A percentile compares a stretch with the other conserved stretches of the same genome.
phyloP scores from a whole-genome alignment of 345 rosid species.

The thale cress (Arabidopsis thaliana) region DNA sequence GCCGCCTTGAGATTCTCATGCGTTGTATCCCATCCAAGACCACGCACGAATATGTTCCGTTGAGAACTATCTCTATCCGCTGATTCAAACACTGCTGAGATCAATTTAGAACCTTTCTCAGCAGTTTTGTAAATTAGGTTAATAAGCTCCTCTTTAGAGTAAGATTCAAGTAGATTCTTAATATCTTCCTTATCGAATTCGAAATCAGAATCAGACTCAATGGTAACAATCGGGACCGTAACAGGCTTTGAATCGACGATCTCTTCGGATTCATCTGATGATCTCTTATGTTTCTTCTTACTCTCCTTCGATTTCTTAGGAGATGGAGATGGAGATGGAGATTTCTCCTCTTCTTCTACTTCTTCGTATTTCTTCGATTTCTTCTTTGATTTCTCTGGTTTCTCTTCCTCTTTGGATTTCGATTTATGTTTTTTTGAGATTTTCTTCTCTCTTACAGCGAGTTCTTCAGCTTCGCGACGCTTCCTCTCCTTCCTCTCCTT shows the following conservation, averaged over 20 bases:
- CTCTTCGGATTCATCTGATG: constrained; percentile 36
- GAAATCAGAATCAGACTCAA: constrained; percentile 42
- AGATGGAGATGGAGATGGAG: background rate
- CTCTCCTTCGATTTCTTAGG: constrained; percentile 38
- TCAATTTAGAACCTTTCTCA: constrained; percentile 33
- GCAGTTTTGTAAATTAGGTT: constrained; percentile 47
- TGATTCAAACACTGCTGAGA: constrained; percentile 35
- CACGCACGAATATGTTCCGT: constrained; percentile 52
- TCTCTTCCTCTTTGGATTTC: constrained; percentile 25
- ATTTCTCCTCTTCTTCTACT: constrained; percentile 27
- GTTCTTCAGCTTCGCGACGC: constrained; percentile 41
- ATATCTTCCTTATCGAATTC: constrained; percentile 47
- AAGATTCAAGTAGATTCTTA: constrained; percentile 48
- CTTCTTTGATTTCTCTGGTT: constrained; percentile 38
- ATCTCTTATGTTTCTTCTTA: constrained; percentile 39
- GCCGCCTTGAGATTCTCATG: constrained; percentile 46
- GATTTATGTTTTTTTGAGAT: constrained; percentile 46
- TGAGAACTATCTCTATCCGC: constrained; percentile 45
- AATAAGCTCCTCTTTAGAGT: constrained; percentile 58
- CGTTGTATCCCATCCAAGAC: constrained; percentile 52
- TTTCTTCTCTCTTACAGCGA: constrained; percentile 32
- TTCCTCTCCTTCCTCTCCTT: constrained; percentile 34
- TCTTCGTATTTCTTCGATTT: constrained; percentile 24
- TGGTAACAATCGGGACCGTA: constrained; percentile 4
- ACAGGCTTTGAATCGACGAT: constrained; percentile 15